Evolutionary conservation across 257 asterid genomes (phyloP).

Genomic region (Voacanga thouarsii): DNA sequence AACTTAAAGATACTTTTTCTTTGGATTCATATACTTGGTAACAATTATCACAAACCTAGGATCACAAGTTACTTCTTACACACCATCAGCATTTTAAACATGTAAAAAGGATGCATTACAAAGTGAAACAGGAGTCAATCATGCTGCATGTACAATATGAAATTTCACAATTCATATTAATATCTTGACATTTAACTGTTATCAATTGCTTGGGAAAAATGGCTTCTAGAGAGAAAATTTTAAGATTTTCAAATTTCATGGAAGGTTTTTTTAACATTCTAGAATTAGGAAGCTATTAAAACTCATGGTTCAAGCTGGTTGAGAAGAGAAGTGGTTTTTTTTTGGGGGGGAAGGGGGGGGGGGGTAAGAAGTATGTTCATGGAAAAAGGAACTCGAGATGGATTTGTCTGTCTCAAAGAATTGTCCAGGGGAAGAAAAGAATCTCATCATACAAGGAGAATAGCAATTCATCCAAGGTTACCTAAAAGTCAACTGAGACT

Average conservation of each 20-base stretch:
- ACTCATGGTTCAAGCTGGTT: not conserved
- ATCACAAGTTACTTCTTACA: not conserved
- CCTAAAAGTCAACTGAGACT: not conserved
- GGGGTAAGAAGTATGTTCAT: not conserved
- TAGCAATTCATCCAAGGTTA: not conserved
- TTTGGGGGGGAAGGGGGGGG: too few relatives aligned
- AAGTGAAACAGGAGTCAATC: conserved; percentile 6
- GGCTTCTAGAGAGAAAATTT: not conserved
- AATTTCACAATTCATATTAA: not conserved
- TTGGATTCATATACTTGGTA: not conserved
- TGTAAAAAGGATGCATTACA: not conserved
- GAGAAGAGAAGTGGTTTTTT: not conserved
- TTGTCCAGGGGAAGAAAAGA: not conserved
- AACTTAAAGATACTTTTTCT: not conserved
- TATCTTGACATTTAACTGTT: not conserved
- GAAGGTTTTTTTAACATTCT: not conserved
- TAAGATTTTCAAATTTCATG: not conserved
- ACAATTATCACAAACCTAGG: not conserved
- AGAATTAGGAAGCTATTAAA: not conserved
- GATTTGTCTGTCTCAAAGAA: not conserved
- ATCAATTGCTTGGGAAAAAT: not conserved
- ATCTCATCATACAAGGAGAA: not conserved
- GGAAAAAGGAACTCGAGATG: not conserved
- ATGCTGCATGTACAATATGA: not conserved
- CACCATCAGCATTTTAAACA: not conserved